Percentiles rank a stretch among this genome's conserved stretches.
Conservation (phyloP, 2,329 filamentous ascomycete species). For the Drechmeria coniospora region DNA sequence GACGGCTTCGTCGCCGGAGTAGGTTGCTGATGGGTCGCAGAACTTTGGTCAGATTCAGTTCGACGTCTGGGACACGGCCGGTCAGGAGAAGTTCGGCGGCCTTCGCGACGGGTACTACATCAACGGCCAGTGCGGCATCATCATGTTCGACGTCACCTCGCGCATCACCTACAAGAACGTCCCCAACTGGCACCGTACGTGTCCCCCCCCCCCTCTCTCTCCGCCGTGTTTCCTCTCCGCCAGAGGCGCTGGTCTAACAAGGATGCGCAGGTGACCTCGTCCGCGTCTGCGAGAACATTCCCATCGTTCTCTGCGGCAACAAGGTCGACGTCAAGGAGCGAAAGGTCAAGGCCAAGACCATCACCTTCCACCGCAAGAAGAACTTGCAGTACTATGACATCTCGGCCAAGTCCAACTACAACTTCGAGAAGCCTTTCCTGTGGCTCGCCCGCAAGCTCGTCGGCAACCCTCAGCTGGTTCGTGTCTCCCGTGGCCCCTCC, state of each 20-base stretch:
- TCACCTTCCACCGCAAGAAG: constrained; percentile 99
- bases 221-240: background rate
- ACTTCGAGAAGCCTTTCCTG: constrained; percentile 99
- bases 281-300: constrained; percentile 98
- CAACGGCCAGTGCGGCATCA: constrained; percentile 99
- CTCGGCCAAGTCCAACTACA: constrained; percentile 99
- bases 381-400: constrained; percentile 99
- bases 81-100: constrained; percentile 99
- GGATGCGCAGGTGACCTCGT: constrained; percentile 67
- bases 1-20: too few relatives aligned
- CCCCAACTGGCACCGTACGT: constrained; percentile 99
- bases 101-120: constrained; percentile 99
- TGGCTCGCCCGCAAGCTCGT: constrained; percentile 98
- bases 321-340: constrained; percentile 99
- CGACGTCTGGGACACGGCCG: constrained; percentile 98
- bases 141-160: constrained; percentile 99
- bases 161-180: constrained; percentile 99
- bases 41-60: constrained; percentile 97
- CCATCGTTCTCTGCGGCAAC: constrained; percentile 96
- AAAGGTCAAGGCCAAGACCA: constrained; percentile 99
- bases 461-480: constrained; percentile 52
- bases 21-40: too few relatives aligned
- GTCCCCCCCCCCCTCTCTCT: background rate
- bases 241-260: constrained; percentile 6
- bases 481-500: constrained; percentile 1